Conservation (phyloP, 2,329 filamentous ascomycete species). For the Beauveria brongniartii region DNA sequence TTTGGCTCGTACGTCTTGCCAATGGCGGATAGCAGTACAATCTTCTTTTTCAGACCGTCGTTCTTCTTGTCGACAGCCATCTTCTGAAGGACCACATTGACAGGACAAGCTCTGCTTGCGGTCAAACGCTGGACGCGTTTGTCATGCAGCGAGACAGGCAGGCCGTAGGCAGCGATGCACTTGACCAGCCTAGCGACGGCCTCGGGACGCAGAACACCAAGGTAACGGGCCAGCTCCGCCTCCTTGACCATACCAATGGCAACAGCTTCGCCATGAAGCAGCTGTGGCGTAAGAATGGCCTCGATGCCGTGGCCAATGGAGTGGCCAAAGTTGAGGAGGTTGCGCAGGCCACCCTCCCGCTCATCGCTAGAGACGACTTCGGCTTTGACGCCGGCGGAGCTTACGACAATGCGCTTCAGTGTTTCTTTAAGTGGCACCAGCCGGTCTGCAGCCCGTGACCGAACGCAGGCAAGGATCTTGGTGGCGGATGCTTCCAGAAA, state of each 20-base stretch:
- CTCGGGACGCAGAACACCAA: constrained; percentile 76
- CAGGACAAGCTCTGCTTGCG: constrained; percentile 78
- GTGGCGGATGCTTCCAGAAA: constrained; percentile 75
- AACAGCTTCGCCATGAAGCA: constrained; percentile 91
- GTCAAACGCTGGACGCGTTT: constrained; percentile 74
- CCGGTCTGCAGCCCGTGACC: constrained; percentile 37
- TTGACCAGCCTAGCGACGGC: constrained; percentile 86
- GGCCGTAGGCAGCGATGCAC: constrained; percentile 86
- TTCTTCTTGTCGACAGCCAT: constrained; percentile 99
- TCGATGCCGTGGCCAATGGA: constrained; percentile 97
- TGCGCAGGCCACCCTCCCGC: constrained; percentile 85
- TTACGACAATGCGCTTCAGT: constrained; percentile 73
- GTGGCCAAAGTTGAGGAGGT: constrained; percentile 94
- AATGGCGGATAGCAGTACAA: constrained; percentile 85
- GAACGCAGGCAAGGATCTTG: constrained; percentile 51
- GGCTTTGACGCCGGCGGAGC: constrained; percentile 88
- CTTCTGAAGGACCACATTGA: constrained; percentile 77
- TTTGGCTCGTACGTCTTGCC: constrained; percentile 80
- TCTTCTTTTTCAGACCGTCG: constrained; percentile 88
- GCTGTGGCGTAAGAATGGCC: constrained; percentile 88
- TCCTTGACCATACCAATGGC: constrained; percentile 99
- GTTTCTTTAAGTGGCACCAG: constrained; percentile 63
- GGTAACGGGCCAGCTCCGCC: constrained; percentile 81
- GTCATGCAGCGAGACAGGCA: constrained; percentile 80
- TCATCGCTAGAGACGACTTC: constrained; percentile 92